Evolutionary conservation across 2,329 filamentous ascomycete genomes (phyloP).

Genomic region (Penicillium sclerotiorum): DNA sequence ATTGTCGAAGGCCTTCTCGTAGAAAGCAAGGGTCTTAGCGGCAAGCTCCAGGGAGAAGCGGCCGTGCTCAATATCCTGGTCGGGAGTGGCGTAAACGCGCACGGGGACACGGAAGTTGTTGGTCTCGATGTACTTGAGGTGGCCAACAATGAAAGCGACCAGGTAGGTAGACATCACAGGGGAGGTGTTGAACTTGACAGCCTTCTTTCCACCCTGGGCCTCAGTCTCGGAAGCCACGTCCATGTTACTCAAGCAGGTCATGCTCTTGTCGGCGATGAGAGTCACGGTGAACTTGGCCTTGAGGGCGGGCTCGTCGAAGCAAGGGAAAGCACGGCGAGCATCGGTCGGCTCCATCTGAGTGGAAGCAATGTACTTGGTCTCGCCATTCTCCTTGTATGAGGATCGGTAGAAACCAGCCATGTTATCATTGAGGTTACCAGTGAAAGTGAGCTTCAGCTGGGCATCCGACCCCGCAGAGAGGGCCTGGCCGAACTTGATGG

Average conservation of each 20-base stretch:
- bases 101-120: slow-evolving; percentile 89
- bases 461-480: slow-evolving; percentile 76
- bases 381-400: slow-evolving; percentile 85
- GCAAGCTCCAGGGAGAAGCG: slow-evolving; percentile 88
- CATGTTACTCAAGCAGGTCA: slow-evolving; percentile 97
- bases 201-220: slow-evolving; percentile 72
- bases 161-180: slow-evolving; percentile 97
- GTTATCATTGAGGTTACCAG: slow-evolving; percentile 82
- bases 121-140: slow-evolving; percentile 91
- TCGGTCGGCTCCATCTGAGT: slow-evolving; percentile 98
- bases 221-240: slow-evolving; percentile 80
- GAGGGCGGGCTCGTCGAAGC: slow-evolving; percentile 92
- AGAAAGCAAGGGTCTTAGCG: slow-evolving; percentile 86
- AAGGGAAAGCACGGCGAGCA: slow-evolving; percentile 88
- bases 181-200: slow-evolving; percentile 88
- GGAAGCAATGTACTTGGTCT: slow-evolving; percentile 79
- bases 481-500: slow-evolving; percentile 73
- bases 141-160: slow-evolving; percentile 88
- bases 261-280: slow-evolving; percentile 82
- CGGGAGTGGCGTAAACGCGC: slow-evolving; percentile 89
- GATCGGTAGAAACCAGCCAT: slow-evolving; percentile 98
- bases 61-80: slow-evolving; percentile 86
- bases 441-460: slow-evolving; percentile 75
- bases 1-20: slow-evolving; percentile 91
- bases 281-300: slow-evolving; percentile 94